Evolutionary conservation across 257 asterid species (phyloP).

Genomic region (Anisodus tanguticus): DNA sequence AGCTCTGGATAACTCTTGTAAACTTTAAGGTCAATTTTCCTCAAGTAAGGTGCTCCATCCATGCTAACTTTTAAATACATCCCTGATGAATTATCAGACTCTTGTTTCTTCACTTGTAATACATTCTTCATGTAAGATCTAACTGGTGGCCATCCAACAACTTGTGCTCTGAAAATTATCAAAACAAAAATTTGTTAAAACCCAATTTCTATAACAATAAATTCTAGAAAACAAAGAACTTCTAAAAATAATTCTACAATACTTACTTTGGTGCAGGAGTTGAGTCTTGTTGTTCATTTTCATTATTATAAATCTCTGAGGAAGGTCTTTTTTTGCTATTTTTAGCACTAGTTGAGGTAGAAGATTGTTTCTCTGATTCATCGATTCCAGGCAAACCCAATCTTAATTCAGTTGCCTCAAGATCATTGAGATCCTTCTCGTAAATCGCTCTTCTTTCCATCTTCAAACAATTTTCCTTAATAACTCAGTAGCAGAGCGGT

Average conservation of each 20-base stretch:
- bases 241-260: neutral
- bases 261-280: slow-evolving; percentile 73
- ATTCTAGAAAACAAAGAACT: neutral
- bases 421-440: slow-evolving; percentile 52
- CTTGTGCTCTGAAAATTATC: slow-evolving; percentile 26
- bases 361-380: slow-evolving; percentile 44
- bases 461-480: neutral
- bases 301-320: slow-evolving; percentile 46
- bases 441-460: slow-evolving; percentile 36
- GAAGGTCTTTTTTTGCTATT: slow-evolving; percentile 65
- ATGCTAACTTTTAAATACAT: slow-evolving; percentile 90
- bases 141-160: slow-evolving; percentile 98
- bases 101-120: slow-evolving; percentile 49
- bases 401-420: slow-evolving; percentile 73
- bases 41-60: slow-evolving; percentile 95
- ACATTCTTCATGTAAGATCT: slow-evolving; percentile 72
- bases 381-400: slow-evolving; percentile 81
- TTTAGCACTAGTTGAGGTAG: slow-evolving; percentile 27
- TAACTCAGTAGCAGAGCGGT: neutral
- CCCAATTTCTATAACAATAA: slow-evolving; percentile 54
- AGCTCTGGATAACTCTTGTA: slow-evolving; percentile 70
- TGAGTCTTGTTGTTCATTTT: slow-evolving; percentile 30
- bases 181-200: neutral
- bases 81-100: slow-evolving; percentile 57
- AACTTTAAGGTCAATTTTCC: slow-evolving; percentile 77